Conservation (phyloP, 2,329 filamentous ascomycete species). For the Bipolaris zeicola region DNA sequence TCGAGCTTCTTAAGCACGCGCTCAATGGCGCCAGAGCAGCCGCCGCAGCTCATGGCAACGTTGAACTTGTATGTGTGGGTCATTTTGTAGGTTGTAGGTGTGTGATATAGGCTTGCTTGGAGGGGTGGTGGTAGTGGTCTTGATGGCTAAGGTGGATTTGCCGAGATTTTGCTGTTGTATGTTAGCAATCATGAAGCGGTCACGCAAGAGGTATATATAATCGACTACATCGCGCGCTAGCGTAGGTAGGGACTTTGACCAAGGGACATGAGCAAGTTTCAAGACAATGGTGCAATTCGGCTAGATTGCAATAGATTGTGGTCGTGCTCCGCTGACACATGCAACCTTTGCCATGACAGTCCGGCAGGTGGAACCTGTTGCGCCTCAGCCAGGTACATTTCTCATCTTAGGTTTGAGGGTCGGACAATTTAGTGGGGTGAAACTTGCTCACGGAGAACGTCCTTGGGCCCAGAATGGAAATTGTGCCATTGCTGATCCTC, state of each 20-base stretch:
- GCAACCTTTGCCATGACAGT: conserved; percentile 18
- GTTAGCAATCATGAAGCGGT: conserved; percentile 1
- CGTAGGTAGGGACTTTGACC: conserved; percentile 4
- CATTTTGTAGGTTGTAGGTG: conserved; percentile 58
- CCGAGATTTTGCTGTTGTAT: conserved; percentile 6
- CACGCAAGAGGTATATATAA: conserved; percentile 21
- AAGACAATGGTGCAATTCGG: conserved; percentile 38
- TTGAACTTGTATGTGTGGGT: conserved; percentile 92
- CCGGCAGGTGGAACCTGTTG: conserved; percentile 33
- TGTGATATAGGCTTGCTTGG: conserved; percentile 5
- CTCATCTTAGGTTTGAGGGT: conserved; percentile 11
- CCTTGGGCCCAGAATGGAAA: neutral
- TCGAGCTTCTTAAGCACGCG: conserved; percentile 90
- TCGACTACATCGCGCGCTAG: conserved; percentile 3
- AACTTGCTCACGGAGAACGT: conserved; percentile 41
- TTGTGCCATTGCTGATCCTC: neutral
- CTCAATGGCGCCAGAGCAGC: conserved; percentile 93
- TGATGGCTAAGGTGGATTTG: conserved; percentile 11
- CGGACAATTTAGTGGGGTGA: conserved; percentile 33
- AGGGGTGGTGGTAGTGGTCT: conserved; percentile 1
- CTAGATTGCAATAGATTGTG: conserved; percentile 43
- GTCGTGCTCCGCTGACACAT: conserved; percentile 39
- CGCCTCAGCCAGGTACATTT: conserved; percentile 30
- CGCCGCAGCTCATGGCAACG: conserved; percentile 90
- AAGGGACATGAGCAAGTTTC: conserved; percentile 41